Evolutionary conservation across 2,329 filamentous ascomycete genomes (phyloP), one percentile per base, ranked within the genome.

Genomic region (Colletotrichum destructivum): DNA sequence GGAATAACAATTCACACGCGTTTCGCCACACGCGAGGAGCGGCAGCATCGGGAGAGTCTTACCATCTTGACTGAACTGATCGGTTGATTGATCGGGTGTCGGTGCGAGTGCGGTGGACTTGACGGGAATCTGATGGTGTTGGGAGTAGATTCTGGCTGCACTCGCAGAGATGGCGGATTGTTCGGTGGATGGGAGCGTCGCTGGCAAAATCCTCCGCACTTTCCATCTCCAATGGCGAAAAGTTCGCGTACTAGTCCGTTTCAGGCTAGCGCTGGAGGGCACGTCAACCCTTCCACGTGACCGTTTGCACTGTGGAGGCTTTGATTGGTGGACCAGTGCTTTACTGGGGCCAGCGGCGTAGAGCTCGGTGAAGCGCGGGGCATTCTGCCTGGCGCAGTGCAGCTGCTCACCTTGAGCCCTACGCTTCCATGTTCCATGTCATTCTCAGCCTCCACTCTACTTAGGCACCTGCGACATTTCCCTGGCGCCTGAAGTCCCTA

Each of bases 11-110:
- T 42, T 70, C 56, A 69, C 73, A 69, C 68, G 56, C 40, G 61
- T 62, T 62, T 62, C 55, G 59, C 73, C 54, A 56, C 62, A 68
- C 55, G 69, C 69, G 73, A 66, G 75, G 66, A 72, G 62, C 72
- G 71, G 73, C 54, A 69, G 73, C 66, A 72, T 69, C 62, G 61
- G 73, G 62, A 72, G 68, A 52, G 47, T 81, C 90, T 90, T 89
- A 92, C 90, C 90, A 92, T 92, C 83, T 91, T 92, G 90, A 87
- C 86, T 88, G 84, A 88, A 87, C 86, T 81, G 70, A 71, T 72
- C 70, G 62, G 79, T 82, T 79, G 79, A 75, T 78, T 76, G 79
- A 75, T 78, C 76, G 75, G 79, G 79, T 78, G 80, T 83, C 78
- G 80, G 78, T 83, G 85, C 84, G 86, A 87, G 84, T 81, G 78